A percentile compares a stretch with the other conserved stretches of the same genome.
phyloP scores from a whole-genome alignment of 225 moss, liverwort and hornwort genomes.

The Asterella californica region DNA sequence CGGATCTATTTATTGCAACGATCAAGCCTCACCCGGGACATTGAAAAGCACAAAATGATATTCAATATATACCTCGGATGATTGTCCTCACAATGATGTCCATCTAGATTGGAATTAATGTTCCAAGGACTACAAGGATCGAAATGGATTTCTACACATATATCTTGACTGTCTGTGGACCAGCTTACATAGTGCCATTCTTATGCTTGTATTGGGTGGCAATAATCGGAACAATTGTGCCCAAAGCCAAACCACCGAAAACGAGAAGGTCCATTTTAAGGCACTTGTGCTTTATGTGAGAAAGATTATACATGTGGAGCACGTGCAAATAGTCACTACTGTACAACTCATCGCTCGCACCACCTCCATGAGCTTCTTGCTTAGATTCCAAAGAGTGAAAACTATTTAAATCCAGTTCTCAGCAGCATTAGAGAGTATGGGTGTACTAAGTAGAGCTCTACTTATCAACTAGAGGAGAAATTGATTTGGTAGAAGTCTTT shows the following conservation, averaged over 20 bases:
- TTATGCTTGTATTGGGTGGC: conserved; percentile 56
- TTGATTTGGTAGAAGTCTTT: too few species aligned
- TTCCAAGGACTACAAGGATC: neutral
- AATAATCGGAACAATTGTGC: conserved; percentile 60
- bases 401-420: too few species aligned
- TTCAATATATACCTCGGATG: neutral
- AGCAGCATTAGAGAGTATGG: too few species aligned
- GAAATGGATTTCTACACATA: neutral
- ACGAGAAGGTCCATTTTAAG: conserved; percentile 55
- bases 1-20: conserved; percentile 4
- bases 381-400: conserved; percentile 64
- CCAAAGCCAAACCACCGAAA: conserved; percentile 64
- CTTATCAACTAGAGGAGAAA: too few species aligned
- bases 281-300: conserved; percentile 59
- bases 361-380: conserved; percentile 33
- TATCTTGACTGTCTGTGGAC: neutral
- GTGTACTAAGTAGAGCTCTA: too few species aligned
- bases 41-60: neutral
- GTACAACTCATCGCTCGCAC: conserved; percentile 35
- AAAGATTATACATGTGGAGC: conserved; percentile 82
- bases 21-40: conserved; percentile 1
- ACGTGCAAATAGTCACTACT: conserved; percentile 82
- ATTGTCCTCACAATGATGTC: neutral
- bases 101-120: neutral
- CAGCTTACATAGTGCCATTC: conserved; percentile 45